These are phyloP conservation scores for Podospora sp. DNA, from an alignment of 495 filamentous ascomycete species.

Conservation along the genomic window DNA sequence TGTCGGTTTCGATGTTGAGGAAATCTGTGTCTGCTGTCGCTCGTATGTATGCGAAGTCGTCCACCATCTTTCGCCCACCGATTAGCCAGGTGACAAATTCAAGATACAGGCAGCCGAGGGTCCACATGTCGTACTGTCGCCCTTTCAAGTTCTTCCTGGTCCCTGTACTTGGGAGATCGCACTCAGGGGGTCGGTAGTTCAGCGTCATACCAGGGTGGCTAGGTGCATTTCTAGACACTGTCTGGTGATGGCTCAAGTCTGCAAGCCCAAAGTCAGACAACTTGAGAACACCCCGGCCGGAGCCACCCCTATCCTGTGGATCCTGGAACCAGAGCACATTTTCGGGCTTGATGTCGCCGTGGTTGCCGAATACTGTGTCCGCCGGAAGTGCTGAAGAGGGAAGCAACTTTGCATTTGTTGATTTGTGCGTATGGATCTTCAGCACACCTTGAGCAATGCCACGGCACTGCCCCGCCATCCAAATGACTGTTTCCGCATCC, in stretches of 20 bases:
- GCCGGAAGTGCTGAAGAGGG: no score
- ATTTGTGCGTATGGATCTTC: conserved; percentile 23
- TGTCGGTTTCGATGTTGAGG: background rate
- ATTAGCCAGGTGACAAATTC: conserved; percentile 36
- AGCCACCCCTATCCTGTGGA: no score
- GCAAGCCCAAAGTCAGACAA: conserved; percentile 31
- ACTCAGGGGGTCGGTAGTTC: conserved; percentile 31
- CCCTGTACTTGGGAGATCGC: conserved; percentile 26
- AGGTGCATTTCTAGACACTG: background rate
- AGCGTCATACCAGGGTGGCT: conserved; percentile 4
- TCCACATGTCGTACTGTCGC: conserved; percentile 36
- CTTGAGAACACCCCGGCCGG: conserved; percentile 16
- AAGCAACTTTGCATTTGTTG: no score
- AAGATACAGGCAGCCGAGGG: conserved; percentile 36
- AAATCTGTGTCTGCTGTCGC: background rate
- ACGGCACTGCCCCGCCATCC: conserved; percentile 24
- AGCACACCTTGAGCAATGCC: conserved; percentile 28
- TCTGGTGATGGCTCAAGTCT: conserved; percentile 12
- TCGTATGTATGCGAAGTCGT: conserved; percentile 9
- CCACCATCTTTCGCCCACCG: conserved; percentile 5
- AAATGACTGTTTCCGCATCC: no score
- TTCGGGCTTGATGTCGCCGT: conserved; percentile 33
- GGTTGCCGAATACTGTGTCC: no score
- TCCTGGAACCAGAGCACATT: conserved; percentile 31
- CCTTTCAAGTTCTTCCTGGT: conserved; percentile 9